Conservation (phyloP, 148 eudicot species). For the Nyssa sinensis region DNA sequence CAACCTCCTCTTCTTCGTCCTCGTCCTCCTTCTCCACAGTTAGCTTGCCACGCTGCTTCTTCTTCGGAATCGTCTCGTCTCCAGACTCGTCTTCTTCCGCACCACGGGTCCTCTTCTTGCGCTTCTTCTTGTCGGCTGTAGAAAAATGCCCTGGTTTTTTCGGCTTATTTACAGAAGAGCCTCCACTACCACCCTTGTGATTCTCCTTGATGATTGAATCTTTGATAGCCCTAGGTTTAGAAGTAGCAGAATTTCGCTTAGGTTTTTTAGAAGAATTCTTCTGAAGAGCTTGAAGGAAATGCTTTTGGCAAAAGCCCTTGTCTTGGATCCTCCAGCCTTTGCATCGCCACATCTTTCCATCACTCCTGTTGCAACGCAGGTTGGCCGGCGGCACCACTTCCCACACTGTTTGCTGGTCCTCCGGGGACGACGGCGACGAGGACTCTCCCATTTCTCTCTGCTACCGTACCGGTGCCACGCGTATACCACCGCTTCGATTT, state of each 20-base stretch:
- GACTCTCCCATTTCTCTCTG: slow-evolving; percentile 2
- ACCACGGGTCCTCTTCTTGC: background rate
- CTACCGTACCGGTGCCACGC: background rate
- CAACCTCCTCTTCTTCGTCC: background rate
- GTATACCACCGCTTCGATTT: too few species aligned
- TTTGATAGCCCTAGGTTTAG: slow-evolving; percentile 1
- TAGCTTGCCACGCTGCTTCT: background rate
- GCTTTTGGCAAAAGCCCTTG: slow-evolving; percentile 8
- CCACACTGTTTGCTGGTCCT: background rate
- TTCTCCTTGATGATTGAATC: background rate
- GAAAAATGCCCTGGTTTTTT: background rate
- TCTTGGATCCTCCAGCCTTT: slow-evolving; percentile 9
- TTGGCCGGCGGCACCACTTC: background rate
- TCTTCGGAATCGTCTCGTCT: slow-evolving; percentile 15
- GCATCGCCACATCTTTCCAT: slow-evolving; percentile 25
- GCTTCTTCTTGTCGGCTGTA: background rate
- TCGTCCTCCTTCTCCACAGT: background rate
- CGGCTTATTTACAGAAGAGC: background rate
- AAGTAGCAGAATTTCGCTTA: background rate
- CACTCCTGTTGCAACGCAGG: slow-evolving; percentile 11
- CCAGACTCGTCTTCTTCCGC: slow-evolving; percentile 14
- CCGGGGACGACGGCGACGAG: background rate
- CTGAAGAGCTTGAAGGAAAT: background rate
- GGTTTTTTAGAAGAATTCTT: background rate
- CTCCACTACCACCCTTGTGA: background rate